phyloP scores from a whole-genome alignment of 1,284 basidiomycete species.

The Cryptococcus wingfieldii region DNA sequence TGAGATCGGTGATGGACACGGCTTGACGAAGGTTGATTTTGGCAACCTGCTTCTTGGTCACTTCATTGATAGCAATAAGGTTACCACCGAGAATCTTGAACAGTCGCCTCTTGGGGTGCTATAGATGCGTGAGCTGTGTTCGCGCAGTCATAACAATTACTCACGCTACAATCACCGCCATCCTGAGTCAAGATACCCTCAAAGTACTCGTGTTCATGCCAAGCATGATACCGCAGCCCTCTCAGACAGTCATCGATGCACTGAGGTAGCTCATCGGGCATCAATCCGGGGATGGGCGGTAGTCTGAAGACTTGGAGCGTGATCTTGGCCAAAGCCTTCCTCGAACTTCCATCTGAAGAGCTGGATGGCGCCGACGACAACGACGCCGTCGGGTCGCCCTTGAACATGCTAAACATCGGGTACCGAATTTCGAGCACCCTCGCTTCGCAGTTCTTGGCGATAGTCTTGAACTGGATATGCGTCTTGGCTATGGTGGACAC shows the following conservation, averaged over 20 bases:
- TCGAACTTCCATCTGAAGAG: slow-evolving; percentile 34
- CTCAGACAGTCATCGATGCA: slow-evolving; percentile 86
- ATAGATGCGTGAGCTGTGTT: neutral
- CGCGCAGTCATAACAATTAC: slow-evolving; percentile 33
- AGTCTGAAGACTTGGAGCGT: slow-evolving; percentile 82
- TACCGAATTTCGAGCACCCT: slow-evolving; percentile 76
- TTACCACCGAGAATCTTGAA: slow-evolving; percentile 81
- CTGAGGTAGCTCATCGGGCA: slow-evolving; percentile 73
- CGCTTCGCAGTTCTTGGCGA: slow-evolving; percentile 73
- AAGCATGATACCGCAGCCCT: slow-evolving; percentile 80
- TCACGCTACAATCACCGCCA: slow-evolving; percentile 88
- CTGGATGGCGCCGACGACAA: slow-evolving; percentile 44
- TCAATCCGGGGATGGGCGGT: slow-evolving; percentile 78
- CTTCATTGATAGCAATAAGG: slow-evolving; percentile 86
- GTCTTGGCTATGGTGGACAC: slow-evolving; percentile 65
- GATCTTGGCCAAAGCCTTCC: slow-evolving; percentile 65
- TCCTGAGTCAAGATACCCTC: slow-evolving; percentile 90
- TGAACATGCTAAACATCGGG: slow-evolving; percentile 67
- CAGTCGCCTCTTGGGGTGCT: slow-evolving; percentile 74
- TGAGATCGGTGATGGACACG: slow-evolving; percentile 67
- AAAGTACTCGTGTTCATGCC: slow-evolving; percentile 88
- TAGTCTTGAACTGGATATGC: slow-evolving; percentile 79
- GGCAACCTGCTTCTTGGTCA: slow-evolving; percentile 84
- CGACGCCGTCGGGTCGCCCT: slow-evolving; percentile 42
- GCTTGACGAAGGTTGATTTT: slow-evolving; percentile 89